Evolutionary conservation across 139 green algal genomes (phyloP), one percentile per base, ranked within the genome.

Genomic region (Nannochloris sp.): DNA sequence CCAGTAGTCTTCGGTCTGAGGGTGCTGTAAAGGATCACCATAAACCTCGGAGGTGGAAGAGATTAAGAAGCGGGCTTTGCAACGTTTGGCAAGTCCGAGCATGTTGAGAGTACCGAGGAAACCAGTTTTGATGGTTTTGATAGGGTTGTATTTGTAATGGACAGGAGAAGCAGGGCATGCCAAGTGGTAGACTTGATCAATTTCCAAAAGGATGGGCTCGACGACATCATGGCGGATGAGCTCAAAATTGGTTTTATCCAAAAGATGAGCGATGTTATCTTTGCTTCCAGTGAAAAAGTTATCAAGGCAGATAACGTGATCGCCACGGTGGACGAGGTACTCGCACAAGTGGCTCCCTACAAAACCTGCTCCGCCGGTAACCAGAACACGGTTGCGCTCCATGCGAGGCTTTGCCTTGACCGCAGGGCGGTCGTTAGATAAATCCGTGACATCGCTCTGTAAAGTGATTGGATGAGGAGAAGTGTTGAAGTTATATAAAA

Each of bases 71-170:
- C 87, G 74, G 1, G 93, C 95, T 29, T 84, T 84, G 55, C 78
- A 90, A 59, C 95, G 83, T 81, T 98, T 98, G 48, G 95, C 95
- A 48, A 99, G 75, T 6, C 95, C 95, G 66, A 99, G 88, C 95
- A 99, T 99, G 82, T 99, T 99, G 70, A 98, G 80, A 3, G 94
- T 99, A 27, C 94, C 94, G 32, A 99, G 72, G 69, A 99, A 95
- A 54, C 76, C 90, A 25, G 94, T 99, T 76, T 99, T 99, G 48
- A 90, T 87, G 2, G 93, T 98, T 77, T 98, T 98, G 74, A 98
- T 95, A 27, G 94, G 94, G 70, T 99, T 97, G 81, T 97, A 97
- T 88, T 99, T 99, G 88, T 99, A 99, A 77, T 98, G 92, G 24
- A 99, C 87, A 9, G 94, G 94, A 0, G 93, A 98, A 0, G 94